Percentiles rank a stretch among this genome's conserved stretches.
Conservation (phyloP, 768 basidiomycete genomes). For the Brasilioporus rufonigricans region DNA sequence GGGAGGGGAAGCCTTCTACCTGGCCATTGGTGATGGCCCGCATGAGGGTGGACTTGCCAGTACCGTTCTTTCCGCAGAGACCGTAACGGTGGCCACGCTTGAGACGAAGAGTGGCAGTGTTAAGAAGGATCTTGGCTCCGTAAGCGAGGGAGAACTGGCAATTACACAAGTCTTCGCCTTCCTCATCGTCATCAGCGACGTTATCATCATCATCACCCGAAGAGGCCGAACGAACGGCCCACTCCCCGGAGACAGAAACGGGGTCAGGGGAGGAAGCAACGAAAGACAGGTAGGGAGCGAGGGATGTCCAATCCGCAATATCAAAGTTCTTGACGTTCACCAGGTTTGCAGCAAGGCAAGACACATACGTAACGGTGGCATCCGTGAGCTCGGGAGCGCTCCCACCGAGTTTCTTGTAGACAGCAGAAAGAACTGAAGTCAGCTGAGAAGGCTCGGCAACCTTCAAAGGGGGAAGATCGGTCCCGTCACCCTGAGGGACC, state of each 20-base stretch:
- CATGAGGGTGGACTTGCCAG: constrained; percentile 95
- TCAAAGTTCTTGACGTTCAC: constrained; percentile 93
- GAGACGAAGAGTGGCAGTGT: constrained; percentile 94
- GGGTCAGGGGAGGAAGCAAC: constrained; percentile 64
- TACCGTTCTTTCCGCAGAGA: constrained; percentile 98
- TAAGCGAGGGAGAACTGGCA: constrained; percentile 99
- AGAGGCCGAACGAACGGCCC: constrained; percentile 87
- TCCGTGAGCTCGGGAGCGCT: constrained; percentile 56
- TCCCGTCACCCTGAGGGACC: constrained; percentile 83
- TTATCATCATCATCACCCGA: constrained; percentile 69
- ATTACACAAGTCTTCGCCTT: constrained; percentile 98
- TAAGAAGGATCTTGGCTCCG: constrained; percentile 97
- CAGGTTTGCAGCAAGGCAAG: constrained; percentile 80
- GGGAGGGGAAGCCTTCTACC: constrained; percentile 98
- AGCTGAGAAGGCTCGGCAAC: constrained; percentile 67
- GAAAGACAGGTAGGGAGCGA: constrained; percentile 75
- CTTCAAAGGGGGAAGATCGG: constrained; percentile 86
- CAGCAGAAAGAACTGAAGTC: constrained; percentile 59
- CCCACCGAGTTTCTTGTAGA: constrained; percentile 84
- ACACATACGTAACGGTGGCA: constrained; percentile 63
- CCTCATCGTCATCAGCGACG: constrained; percentile 86
- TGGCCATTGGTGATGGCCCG: constrained; percentile 92
- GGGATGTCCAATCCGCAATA: constrained; percentile 78
- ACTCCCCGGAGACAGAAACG: constrained; percentile 68
- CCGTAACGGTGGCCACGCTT: constrained; percentile 99